Base-by-base conservation (phyloP, 176 grass and related monocot species). In the Tillandsia fasciculata region DNA sequence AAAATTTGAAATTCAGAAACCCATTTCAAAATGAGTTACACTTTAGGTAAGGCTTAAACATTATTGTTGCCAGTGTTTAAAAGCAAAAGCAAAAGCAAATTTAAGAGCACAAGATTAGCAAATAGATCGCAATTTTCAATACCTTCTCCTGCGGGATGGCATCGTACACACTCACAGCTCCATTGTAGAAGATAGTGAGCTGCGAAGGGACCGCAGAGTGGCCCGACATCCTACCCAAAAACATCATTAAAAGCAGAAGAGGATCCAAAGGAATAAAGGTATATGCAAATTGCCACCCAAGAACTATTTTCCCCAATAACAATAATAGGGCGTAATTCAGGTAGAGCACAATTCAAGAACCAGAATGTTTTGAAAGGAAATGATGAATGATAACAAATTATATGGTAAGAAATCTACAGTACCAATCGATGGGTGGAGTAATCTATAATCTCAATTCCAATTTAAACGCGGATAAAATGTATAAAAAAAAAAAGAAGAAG, bases 131-230 rank as follows among this genome's bases (percentile, higher is more conserved):
- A 66, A 71, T 5, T 50, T 12, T 13, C 51, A 53, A 27, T 64
- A 93, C 94, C 89, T 92, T 97, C 77, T 94, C 95, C 56, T 79
- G 80, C 13, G 90, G 75, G 53, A 99, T 73, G 9, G 84, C 80
- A 51, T 99, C 85, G 78, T 82, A 99, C 20, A 99, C 95, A 72
- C 87, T 90, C 70, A 94, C 82, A 51, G 82, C 82, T 53, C 95
- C 90, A 12, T 77, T 80, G 74, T 84, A 99, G 64, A 99, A 94
- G 76, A 99, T 99, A 26, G 90, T 99, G 72, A 99, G 87, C 11
- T 90, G 90, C 5, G 84, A 53, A 13, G 70, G 76, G 17, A 73
- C 80, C 29, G 63, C 64, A 42, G 68, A n/a, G 66, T 80, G 70
- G 58, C 5, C 79, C 28, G 53, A 53, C 91, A 96, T 87, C 77